Base-by-base conservation (phyloP, 1,139 yeast species). In the Protomyces arabidopsidicola region DNA sequence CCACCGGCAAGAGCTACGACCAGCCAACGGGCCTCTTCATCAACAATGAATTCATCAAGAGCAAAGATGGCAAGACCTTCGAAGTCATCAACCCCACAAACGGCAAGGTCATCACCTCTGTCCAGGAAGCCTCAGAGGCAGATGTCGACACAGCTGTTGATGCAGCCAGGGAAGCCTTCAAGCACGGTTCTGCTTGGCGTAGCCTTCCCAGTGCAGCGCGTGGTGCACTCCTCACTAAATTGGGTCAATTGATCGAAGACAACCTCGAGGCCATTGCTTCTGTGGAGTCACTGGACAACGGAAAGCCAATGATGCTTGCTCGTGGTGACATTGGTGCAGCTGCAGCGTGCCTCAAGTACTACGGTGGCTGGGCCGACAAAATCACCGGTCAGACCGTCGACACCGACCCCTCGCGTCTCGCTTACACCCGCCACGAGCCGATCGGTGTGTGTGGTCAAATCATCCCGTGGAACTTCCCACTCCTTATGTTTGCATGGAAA, bases 351-450 rank as follows among this genome's bases (percentile, higher is more conserved):
- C 78, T 86, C 78, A 80, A 86, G 78, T 78, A 86, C 80, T 82
- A 82, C 74, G 96, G 93, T 27, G 97, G 96, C 60, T 86, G 88
- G 84, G 91, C 96, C 55, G 95, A 87, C 76, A 90, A 90, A 78
- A 79, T 86, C 69, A 81, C 82, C 67, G 97, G 97, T 55, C 80
- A 81, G 68, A 84, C 86, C 55, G 85, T 88, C 70, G 91, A 89
- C 68, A 79, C 86, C 58, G 62, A 58, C 35, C 62, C 62, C 42
- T 81, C 80, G 66, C 85, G 86, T 75, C 80, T 88, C 70, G 89
- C 88, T 22, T 88, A 86, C 77, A 88, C 96, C 50, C 76, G 87
- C 64, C 88, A 86, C 75, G 93, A 87, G 74, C 96, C 97, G 55
- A 81, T 77, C 69, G 95, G 95, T 35, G 91, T 88, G 27, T 85